Evolutionary conservation across 2,329 filamentous ascomycete species (phyloP).

Genomic region (Fonsecaea multimorphosa): DNA sequence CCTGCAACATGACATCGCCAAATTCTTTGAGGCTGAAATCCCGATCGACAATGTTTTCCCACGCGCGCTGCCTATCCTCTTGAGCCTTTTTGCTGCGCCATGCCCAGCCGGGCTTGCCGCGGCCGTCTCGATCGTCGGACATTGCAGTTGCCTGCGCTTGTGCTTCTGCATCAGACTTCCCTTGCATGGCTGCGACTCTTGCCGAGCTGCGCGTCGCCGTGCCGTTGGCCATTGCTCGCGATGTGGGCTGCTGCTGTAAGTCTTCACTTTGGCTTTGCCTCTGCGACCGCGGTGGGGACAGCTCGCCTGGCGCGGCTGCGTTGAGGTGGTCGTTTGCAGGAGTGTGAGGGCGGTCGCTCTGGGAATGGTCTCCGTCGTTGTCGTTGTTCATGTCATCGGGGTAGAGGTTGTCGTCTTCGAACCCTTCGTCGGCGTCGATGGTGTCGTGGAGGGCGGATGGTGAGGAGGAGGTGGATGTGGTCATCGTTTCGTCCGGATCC

Average conservation of each 20-base stretch:
- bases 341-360: slow-evolving; percentile 27
- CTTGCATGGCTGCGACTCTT: background rate
- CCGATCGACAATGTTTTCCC: slow-evolving; percentile 58
- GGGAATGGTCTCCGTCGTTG: slow-evolving; percentile 10
- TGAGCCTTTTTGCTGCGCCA: slow-evolving; percentile 64
- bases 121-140: slow-evolving; percentile 36
- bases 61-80: slow-evolving; percentile 61
- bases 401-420: slow-evolving; percentile 24
- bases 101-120: slow-evolving; percentile 55
- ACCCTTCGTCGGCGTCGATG: slow-evolving; percentile 19
- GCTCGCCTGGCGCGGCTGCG: slow-evolving; percentile 40
- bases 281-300: slow-evolving; percentile 39
- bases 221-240: slow-evolving; percentile 25
- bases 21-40: slow-evolving; percentile 53
- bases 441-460: slow-evolving; percentile 26
- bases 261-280: background rate
- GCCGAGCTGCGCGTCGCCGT: slow-evolving; percentile 22
- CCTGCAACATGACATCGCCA: slow-evolving; percentile 37
- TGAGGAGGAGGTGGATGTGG: slow-evolving; percentile 36
- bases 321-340: slow-evolving; percentile 41
- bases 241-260: background rate
- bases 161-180: background rate
- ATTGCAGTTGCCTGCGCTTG: background rate
- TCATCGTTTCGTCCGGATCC: slow-evolving; percentile 37
- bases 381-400: slow-evolving; percentile 5